A percentile compares a stretch with the other conserved stretches of the same genome.
Evolutionary conservation across 768 basidiomycete genomes (phyloP).

Genomic region (Xerocomellus intermedius): DNA sequence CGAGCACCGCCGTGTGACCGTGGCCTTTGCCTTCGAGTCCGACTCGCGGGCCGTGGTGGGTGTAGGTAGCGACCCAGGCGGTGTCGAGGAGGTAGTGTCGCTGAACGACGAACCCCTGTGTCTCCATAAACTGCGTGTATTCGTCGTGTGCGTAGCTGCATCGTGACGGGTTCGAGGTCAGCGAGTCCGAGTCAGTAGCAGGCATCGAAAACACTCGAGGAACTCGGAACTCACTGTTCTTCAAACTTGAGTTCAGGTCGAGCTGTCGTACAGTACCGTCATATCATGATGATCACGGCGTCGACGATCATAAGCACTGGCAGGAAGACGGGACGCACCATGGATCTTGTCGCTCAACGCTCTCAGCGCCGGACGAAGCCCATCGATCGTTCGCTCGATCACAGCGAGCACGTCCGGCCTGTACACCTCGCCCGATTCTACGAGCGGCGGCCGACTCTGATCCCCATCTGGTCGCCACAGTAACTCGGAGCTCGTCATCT

Average conservation of each 20-base stretch:
- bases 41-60: too few species aligned
- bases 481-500: neutral
- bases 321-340: conserved; percentile 36
- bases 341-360: conserved; percentile 71
- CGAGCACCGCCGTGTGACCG: conserved; percentile 35
- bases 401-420: conserved; percentile 57
- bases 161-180: too few species aligned
- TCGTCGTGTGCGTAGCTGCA: conserved; percentile 60
- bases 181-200: too few species aligned
- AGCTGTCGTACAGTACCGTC: too few species aligned
- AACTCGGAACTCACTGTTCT: conserved; percentile 50
- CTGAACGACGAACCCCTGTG: conserved; percentile 63
- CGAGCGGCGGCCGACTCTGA: conserved; percentile 1
- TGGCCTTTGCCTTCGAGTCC: neutral
- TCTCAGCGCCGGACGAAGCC: conserved; percentile 54
- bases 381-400: conserved; percentile 55
- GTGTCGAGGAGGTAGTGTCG: conserved; percentile 63
- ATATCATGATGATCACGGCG: too few species aligned
- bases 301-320: neutral
- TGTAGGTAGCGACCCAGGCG: conserved; percentile 70
- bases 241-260: conserved; percentile 70
- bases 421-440: conserved; percentile 36
- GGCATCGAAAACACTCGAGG: neutral
- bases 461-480: conserved; percentile 3
- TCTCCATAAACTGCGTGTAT: conserved; percentile 63